Evolutionary conservation across 2,329 filamentous ascomycete genomes (phyloP).

Genomic region (Hypoxylon sp.): DNA sequence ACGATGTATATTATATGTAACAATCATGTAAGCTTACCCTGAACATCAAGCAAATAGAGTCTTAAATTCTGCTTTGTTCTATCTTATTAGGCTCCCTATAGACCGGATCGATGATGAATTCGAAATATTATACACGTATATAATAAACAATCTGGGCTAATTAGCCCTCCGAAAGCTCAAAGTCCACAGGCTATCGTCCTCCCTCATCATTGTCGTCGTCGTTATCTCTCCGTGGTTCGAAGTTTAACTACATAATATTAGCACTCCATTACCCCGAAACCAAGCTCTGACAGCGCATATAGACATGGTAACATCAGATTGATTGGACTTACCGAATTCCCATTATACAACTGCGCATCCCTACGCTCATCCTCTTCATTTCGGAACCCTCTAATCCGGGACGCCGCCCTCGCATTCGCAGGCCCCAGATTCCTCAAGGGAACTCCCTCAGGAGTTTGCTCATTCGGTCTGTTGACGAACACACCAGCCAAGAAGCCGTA

Average conservation of each 20-base stretch:
- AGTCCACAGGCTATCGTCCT: background rate
- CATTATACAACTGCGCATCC: conserved; percentile 84
- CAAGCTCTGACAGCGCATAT: too few species aligned
- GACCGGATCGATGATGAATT: too few species aligned
- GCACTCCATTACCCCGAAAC: too few species aligned
- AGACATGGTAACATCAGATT: too few species aligned
- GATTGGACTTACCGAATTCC: conserved; percentile 74
- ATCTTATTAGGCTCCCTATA: too few species aligned
- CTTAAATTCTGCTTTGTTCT: too few species aligned
- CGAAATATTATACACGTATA: too few species aligned
- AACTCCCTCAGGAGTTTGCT: conserved; percentile 32
- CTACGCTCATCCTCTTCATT: conserved; percentile 63
- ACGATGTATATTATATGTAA: too few species aligned
- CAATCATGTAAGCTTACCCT: too few species aligned
- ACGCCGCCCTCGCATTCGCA: conserved; percentile 42
- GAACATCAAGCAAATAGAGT: too few species aligned
- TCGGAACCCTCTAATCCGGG: conserved; percentile 57
- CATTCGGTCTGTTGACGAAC: conserved; percentile 27
- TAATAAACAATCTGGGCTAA: too few species aligned
- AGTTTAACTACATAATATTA: conserved; percentile 65
- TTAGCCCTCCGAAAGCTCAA: too few species aligned
- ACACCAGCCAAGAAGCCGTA: conserved; percentile 34
- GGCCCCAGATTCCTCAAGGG: conserved; percentile 46
- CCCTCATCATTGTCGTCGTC: conserved; percentile 52
- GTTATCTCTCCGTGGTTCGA: conserved; percentile 71